Base-by-base conservation (phyloP, 1,139 yeast species). In the Scheffersomyces parashehatae region DNA sequence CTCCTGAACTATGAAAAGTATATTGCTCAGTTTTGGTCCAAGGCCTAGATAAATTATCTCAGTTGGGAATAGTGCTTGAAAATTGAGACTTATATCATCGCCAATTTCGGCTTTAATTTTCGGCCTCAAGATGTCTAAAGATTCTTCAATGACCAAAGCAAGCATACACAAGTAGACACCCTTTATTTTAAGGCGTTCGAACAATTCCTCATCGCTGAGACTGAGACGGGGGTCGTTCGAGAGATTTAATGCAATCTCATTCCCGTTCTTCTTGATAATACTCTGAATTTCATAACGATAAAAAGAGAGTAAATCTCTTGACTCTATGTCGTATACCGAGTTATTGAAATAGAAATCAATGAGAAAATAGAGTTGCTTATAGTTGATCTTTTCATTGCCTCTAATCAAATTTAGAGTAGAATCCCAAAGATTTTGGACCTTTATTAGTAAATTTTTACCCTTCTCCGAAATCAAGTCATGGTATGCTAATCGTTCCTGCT, bases 81-180 rank as follows among this genome's bases (percentile, higher is more conserved):
- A 68, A 38, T 47, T 54, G 3, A 37, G 38, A 29, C 47, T 42
- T 4, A 46, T 34, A 10, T 51, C 51, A 37, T 53, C 52, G 6
- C 44, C 43, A 5, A 47, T 26, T 11, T 45, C 53, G n/a, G 45
- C 30, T 14, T 42, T 50, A 10, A 56, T 39, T n/a, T 49, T 49
- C 35, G 39, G 45, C 39, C 67, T 44, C 13, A 70, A 51, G 4
- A 56, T 43, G 12, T 58, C 62, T 28, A 69, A 52, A 3, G 68
- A 48, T 36, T 70, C 75, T 36, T 69, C 72, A 3, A 70, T 54
- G 1, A 71, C 56, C 13, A 72, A 43, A 1, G 64, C 58, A 14
- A 71, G 49, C 60, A 72, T 61, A 30, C 65, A 55, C 36, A 70
- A 45, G 45, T 61, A 70, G 1, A 67, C 47, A 0, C 73, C 71